Conservation (phyloP, 345 rosid genomes). For the Hirschfeldia incana region DNA sequence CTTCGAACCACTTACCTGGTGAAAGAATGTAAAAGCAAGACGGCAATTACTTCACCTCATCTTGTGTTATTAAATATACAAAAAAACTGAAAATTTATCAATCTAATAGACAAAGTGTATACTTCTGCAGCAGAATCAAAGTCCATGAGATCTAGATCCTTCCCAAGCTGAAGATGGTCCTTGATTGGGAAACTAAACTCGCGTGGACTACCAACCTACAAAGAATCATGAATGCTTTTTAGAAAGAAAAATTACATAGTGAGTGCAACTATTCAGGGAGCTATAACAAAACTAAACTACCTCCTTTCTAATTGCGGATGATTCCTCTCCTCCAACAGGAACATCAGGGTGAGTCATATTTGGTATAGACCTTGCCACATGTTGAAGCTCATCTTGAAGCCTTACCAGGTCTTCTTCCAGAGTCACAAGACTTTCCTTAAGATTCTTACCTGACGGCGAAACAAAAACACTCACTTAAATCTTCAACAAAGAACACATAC, state of each 20-base stretch:
- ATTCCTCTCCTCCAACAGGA: constrained; percentile 80
- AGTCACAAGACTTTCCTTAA: constrained; percentile 64
- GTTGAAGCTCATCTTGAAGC: constrained; percentile 83
- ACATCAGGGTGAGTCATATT: constrained; percentile 91
- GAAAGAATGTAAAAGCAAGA: constrained; percentile 11
- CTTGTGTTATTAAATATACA: neutral
- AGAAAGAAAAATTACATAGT: neutral
- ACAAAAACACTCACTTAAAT: neutral
- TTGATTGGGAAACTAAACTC: constrained; percentile 73
- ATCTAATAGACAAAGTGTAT: constrained; percentile 2
- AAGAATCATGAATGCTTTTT: neutral
- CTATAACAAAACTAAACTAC: constrained; percentile 37
- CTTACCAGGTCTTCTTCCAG: constrained; percentile 77
- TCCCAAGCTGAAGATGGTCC: constrained; percentile 90
- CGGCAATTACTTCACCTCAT: neutral
- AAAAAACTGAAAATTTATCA: too few species aligned
- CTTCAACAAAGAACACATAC: neutral
- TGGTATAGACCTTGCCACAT: constrained; percentile 80
- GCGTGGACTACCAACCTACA: constrained; percentile 65
- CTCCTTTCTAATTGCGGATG: constrained; percentile 61
- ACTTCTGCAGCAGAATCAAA: constrained; percentile 52
- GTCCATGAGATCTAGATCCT: constrained; percentile 86
- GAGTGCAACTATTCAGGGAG: neutral
- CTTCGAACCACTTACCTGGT: constrained; percentile 96
- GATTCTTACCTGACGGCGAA: constrained; percentile 65